These are phyloP conservation scores for Sporisorium reilianum DNA, from an alignment of 1,284 basidiomycete species.

Conservation along the genomic window DNA sequence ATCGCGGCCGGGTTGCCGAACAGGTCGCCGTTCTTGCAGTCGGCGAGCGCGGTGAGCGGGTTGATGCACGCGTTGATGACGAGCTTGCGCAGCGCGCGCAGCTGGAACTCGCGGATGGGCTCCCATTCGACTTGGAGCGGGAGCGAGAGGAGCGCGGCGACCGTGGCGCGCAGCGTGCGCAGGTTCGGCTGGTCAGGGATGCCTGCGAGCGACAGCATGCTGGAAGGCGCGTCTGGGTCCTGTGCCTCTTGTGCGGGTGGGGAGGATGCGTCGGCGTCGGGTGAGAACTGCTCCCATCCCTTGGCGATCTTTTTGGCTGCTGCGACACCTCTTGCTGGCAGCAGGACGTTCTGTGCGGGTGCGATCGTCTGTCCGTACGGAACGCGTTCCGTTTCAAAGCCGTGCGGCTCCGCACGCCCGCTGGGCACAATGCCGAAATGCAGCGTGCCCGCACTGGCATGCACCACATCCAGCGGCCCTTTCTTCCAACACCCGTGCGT, in stretches of 20 bases:
- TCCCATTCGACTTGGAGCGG: slow-evolving; percentile 73
- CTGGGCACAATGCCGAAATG: slow-evolving; percentile 85
- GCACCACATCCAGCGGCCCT: slow-evolving; percentile 75
- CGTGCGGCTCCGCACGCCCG: slow-evolving; percentile 19
- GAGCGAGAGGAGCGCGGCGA: slow-evolving; percentile 57
- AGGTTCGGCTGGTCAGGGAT: slow-evolving; percentile 52
- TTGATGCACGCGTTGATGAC: slow-evolving; percentile 89
- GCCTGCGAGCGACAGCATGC: slow-evolving; percentile 44
- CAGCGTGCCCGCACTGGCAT: slow-evolving; percentile 80
- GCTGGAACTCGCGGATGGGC: slow-evolving; percentile 78
- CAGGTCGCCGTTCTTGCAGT: slow-evolving; percentile 83
- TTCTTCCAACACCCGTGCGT: slow-evolving; percentile 79
- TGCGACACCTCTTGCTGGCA: slow-evolving; percentile 10
- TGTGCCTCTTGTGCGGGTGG: slow-evolving; percentile 2
- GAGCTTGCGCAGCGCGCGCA: slow-evolving; percentile 82
- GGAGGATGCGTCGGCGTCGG: slow-evolving; percentile 17
- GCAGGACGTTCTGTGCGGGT: neutral
- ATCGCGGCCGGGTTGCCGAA: slow-evolving; percentile 60
- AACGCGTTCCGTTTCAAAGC: slow-evolving; percentile 27
- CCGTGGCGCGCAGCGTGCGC: slow-evolving; percentile 52
- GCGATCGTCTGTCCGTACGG: slow-evolving; percentile 33
- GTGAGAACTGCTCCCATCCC: slow-evolving; percentile 42
- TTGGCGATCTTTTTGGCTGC: slow-evolving; percentile 6
- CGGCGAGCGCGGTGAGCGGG: slow-evolving; percentile 84
- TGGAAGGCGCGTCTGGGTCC: slow-evolving; percentile 27